A percentile compares a stretch with the other conserved stretches of the same genome.
Conservation (phyloP, 2,329 filamentous ascomycete genomes). For the Coleophoma crateriformis region DNA sequence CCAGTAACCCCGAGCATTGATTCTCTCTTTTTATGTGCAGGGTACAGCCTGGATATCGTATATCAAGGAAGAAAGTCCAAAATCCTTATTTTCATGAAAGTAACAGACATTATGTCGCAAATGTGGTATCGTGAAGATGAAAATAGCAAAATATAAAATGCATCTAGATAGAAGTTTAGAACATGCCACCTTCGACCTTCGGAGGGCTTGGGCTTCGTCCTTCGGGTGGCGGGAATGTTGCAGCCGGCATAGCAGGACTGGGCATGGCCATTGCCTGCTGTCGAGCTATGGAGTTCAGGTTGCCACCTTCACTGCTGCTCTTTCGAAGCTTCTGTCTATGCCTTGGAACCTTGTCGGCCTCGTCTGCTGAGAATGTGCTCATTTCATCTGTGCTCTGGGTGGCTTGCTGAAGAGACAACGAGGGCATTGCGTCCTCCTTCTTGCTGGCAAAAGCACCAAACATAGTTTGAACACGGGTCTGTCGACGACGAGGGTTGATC, state of each 20-base stretch:
- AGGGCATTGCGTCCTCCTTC: conserved; percentile 17
- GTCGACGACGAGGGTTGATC: conserved; percentile 24
- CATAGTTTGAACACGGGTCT: conserved; percentile 21
- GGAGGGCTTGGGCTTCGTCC: conserved; percentile 9
- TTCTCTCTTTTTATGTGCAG: background rate
- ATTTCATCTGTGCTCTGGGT: conserved; percentile 24
- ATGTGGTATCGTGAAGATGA: conserved; percentile 7
- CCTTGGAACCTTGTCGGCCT: conserved; percentile 20
- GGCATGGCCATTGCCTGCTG: conserved; percentile 16
- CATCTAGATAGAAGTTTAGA: conserved; percentile 12
- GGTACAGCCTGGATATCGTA: background rate
- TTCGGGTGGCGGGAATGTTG: conserved; percentile 3
- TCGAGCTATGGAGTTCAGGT: conserved; percentile 21
- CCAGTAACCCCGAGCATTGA: background rate
- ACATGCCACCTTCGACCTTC: conserved; percentile 22
- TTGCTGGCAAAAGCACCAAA: conserved; percentile 20
- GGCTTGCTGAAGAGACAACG: conserved; percentile 15
- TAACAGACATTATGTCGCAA: background rate
- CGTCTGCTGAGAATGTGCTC: conserved; percentile 26
- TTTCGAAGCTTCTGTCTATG: conserved; percentile 20
- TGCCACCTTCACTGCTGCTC: conserved; percentile 24
- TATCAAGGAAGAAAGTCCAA: background rate
- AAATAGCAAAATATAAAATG: background rate
- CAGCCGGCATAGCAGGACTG: conserved; percentile 21
- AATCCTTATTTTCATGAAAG: background rate